A percentile compares a stretch with the other conserved stretches of the same genome.
Evolutionary conservation across 2,329 filamentous ascomycete genomes (phyloP).

Genomic region (Phyllosticta citrichinensis): DNA sequence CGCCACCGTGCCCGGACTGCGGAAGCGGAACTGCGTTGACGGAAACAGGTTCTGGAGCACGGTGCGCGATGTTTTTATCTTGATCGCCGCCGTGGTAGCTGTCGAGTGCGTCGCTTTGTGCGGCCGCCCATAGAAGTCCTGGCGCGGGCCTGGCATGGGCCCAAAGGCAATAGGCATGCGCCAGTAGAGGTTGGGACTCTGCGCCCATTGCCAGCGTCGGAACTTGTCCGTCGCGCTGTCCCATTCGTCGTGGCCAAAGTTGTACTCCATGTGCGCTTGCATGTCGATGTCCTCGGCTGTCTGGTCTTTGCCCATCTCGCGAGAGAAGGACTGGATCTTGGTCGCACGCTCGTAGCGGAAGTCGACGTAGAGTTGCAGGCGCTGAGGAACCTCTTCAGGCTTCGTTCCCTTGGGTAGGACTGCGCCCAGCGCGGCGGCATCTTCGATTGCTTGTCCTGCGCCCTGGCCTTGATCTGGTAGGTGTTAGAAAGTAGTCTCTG

Average conservation of each 20-base stretch:
- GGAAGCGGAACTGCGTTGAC: slow-evolving; percentile 25
- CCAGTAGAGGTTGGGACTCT: slow-evolving; percentile 26
- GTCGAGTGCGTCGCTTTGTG: slow-evolving; percentile 19
- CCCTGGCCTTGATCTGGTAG: slow-evolving; percentile 48
- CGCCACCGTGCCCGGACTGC: slow-evolving; percentile 26
- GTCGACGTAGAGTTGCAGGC: slow-evolving; percentile 50
- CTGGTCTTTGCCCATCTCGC: slow-evolving; percentile 42
- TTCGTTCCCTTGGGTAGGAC: slow-evolving; percentile 25
- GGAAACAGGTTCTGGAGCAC: slow-evolving; percentile 33
- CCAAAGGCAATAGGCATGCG: slow-evolving; percentile 36
- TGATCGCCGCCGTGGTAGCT: slow-evolving; percentile 30
- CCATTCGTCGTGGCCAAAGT: slow-evolving; percentile 50
- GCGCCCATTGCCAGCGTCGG: slow-evolving; percentile 40
- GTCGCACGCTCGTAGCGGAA: slow-evolving; percentile 49
- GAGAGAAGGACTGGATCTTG: slow-evolving; percentile 49
- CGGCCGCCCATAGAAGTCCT: slow-evolving; percentile 18
- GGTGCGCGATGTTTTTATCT: slow-evolving; percentile 32
- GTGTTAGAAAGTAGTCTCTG: neutral
- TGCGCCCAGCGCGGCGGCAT: slow-evolving; percentile 49
- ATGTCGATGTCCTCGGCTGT: slow-evolving; percentile 19
- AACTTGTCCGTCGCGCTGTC: slow-evolving; percentile 44
- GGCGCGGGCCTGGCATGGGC: slow-evolving; percentile 31
- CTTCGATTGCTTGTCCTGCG: slow-evolving; percentile 56
- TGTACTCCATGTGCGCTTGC: slow-evolving; percentile 38
- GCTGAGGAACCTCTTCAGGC: slow-evolving; percentile 22